A percentile compares a stretch with the other conserved stretches of the same genome.
Conservation (phyloP, 1,139 yeast species). For the Magnusiomyces ingens region DNA sequence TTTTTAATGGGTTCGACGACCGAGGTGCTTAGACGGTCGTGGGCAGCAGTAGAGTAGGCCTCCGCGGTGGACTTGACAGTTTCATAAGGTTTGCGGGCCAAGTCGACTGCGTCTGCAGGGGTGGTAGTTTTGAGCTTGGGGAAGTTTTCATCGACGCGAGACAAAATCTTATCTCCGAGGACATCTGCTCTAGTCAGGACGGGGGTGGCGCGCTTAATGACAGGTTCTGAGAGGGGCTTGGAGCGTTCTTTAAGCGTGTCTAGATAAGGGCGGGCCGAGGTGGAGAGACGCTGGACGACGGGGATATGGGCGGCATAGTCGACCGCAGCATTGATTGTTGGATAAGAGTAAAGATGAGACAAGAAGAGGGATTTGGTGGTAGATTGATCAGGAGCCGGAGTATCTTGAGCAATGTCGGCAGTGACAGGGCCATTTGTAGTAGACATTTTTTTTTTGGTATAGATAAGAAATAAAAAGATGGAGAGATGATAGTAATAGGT, state of each 20-base stretch:
- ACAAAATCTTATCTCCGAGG: conserved; percentile 32
- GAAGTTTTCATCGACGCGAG: conserved; percentile 31
- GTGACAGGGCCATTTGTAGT: conserved; percentile 7
- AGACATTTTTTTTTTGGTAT: conserved; percentile 1
- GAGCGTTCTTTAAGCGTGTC: conserved; percentile 35
- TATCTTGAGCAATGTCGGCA: neutral
- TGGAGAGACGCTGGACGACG: conserved; percentile 48
- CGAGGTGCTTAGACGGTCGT: conserved; percentile 24
- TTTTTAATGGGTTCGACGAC: conserved; percentile 30
- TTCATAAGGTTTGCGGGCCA: conserved; percentile 31
- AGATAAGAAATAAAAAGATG: conserved; percentile 3
- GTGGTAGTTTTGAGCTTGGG: conserved; percentile 33
- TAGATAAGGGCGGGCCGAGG: conserved; percentile 52
- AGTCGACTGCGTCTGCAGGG: conserved; percentile 31
- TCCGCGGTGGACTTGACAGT: conserved; percentile 26
- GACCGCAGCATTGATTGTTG: conserved; percentile 54
- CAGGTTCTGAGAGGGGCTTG: conserved; percentile 30
- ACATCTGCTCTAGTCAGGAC: conserved; percentile 30
- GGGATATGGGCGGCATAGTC: conserved; percentile 58
- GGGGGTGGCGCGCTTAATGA: conserved; percentile 30
- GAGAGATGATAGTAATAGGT: neutral
- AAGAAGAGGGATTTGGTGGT: conserved; percentile 28
- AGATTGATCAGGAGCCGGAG: neutral
- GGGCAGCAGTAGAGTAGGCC: conserved; percentile 28
- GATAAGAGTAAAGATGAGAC: conserved; percentile 43